phyloP scores from a whole-genome alignment of 108 stramenopile genomes.

The Fistulifera solaris region DNA sequence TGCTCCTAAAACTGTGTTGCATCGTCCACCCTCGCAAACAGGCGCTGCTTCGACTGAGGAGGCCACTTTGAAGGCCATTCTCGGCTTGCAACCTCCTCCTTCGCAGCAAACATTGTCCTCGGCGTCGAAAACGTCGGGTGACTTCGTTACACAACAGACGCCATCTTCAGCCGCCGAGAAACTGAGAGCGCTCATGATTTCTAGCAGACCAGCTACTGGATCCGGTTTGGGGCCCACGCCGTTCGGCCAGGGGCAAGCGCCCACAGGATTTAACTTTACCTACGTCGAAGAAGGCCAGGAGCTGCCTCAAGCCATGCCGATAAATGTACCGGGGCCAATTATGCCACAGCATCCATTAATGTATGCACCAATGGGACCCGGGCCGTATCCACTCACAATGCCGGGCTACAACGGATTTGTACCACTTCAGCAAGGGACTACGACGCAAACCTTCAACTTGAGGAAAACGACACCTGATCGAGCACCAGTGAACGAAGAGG shows the following conservation, averaged over 20 bases:
- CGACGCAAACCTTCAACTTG: too few relatives aligned
- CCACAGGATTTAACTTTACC: conserved; percentile 65
- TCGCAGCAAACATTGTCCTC: conserved; percentile 2
- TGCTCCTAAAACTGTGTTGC: background rate
- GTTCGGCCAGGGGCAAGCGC: conserved; percentile 5
- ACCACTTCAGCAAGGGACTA: too few relatives aligned
- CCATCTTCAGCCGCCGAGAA: conserved; percentile 48
- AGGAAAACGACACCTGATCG: too few relatives aligned
- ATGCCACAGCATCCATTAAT: too few relatives aligned
- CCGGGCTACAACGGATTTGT: too few relatives aligned
- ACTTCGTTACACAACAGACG: too few relatives aligned
- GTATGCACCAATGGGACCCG: too few relatives aligned
- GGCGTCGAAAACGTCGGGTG: conserved; percentile 8
- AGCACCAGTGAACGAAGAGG: too few relatives aligned
- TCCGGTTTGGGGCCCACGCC: conserved; percentile 8
- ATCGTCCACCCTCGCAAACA: background rate
- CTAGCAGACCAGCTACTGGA: conserved; percentile 18
- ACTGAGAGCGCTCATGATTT: conserved; percentile 45
- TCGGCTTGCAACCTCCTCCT: conserved; percentile 29
- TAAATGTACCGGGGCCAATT: too few relatives aligned
- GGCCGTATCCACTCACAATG: too few relatives aligned
- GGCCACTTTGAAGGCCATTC: conserved; percentile 48
- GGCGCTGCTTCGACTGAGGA: conserved; percentile 13
- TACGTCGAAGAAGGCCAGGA: conserved; percentile 74
- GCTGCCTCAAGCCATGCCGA: too few relatives aligned